Percentiles rank a stretch among this genome's conserved stretches.
These are phyloP conservation scores for Bonnemaisonia californica DNA, from an alignment of 31 red algal genomes.

Conservation along the genomic window DNA sequence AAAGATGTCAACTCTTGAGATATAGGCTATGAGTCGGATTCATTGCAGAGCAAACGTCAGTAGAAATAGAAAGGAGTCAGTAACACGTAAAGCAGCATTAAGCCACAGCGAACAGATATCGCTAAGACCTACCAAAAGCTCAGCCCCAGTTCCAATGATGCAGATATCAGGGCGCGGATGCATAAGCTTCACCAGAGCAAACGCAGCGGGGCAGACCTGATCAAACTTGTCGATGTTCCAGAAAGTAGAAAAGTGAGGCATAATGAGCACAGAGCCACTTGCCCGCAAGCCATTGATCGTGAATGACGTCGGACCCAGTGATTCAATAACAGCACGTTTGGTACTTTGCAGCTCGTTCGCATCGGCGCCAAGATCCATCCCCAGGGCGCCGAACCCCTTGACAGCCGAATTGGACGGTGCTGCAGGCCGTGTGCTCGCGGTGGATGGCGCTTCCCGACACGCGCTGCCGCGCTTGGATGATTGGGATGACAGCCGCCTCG, in stretches of 20 bases:
- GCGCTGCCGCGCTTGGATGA: not conserved
- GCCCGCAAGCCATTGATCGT: constrained; percentile 62
- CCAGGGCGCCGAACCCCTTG: constrained; percentile 36
- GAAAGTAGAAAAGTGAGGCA: constrained; percentile 57
- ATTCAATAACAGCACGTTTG: constrained; percentile 55
- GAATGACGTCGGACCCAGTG: constrained; percentile 45
- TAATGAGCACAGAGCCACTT: constrained; percentile 49
- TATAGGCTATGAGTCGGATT: constrained; percentile 8
- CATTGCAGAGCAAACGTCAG: not conserved
- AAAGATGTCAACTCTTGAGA: constrained; percentile 29
- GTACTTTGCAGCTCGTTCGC: not conserved
- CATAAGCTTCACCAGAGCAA: constrained; percentile 63
- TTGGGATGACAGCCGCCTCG: not conserved
- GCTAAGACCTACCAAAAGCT: constrained; percentile 50
- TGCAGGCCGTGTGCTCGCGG: not conserved
- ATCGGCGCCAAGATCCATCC: constrained; percentile 28
- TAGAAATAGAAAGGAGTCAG: not conserved
- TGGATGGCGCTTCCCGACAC: no score
- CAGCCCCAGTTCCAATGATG: constrained; percentile 49
- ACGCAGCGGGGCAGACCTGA: constrained; percentile 34
- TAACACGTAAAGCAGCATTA: no score
- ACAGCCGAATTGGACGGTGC: not conserved
- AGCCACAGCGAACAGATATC: no score
- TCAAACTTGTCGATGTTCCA: constrained; percentile 53
- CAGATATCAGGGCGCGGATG: constrained; percentile 54